Evolutionary conservation across 2,329 filamentous ascomycete species (phyloP), one percentile per base, ranked within the genome.

Genomic region (Acephala macrosclerotiorum): DNA sequence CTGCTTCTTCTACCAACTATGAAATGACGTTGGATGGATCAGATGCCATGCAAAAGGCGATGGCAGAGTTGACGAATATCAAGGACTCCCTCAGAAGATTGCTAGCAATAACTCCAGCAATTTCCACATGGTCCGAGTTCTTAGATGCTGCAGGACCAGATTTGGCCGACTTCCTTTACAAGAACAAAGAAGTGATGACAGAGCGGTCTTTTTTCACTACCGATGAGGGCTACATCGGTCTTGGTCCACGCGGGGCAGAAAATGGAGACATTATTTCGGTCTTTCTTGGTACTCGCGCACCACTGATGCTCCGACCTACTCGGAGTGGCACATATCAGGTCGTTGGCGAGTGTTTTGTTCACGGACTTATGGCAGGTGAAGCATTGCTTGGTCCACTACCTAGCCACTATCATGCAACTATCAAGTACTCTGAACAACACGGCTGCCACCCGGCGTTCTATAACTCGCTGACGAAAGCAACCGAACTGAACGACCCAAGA

Each of bases 181-280:
- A n/a, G n/a, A n/a, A n/a, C n/a, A n/a, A n/a, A n/a, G 5, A 35
- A 33, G 18, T 22, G 51, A 5, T 56, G 5, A 9, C 14, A 5
- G 33, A 26, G 18, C 16, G 51, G 26, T 36, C 33, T 16, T 56
- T 53, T 16, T 61, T 61, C 20, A 61, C 16, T 7, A 36, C 58
- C 1, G 25, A 35, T 3, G 29, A 51, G 22, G 58, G 58, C 4
- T 53, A 51, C 45, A 61, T 61, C 5, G 58, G 58, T 16, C 29
- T 61, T 9, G 58, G 40, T n/a, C 42, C 58, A n/a, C 18, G 18
- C 11, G 26, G 25, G 2, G 58, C 45, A 22, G 22, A 25, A 45
- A 22, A 51, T 29, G 58, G 45, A 22, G 58, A 61, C 22, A n/a
- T 51, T 6, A 26, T 61, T n/a, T 51, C 25, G 25, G 42, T 61